Evolutionary conservation across 768 basidiomycete genomes (phyloP).

Genomic region (Tricholoma furcatifolium): DNA sequence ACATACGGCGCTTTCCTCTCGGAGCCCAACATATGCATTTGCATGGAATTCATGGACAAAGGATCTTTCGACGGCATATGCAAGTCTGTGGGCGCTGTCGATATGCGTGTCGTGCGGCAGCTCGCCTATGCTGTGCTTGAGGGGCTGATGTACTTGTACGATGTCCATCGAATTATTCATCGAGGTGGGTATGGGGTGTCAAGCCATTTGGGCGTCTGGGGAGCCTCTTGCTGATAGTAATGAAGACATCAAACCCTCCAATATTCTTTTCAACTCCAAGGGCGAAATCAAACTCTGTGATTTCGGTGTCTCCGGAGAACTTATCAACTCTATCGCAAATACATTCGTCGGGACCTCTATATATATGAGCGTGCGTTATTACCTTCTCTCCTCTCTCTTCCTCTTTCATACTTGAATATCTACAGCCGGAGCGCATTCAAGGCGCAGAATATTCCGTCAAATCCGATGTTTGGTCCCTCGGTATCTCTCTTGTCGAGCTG

Average conservation of each 20-base stretch:
- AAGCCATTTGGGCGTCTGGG: background rate
- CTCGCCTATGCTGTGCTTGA: slow-evolving; percentile 93
- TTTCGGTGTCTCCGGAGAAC: slow-evolving; percentile 97
- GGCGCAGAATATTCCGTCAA: slow-evolving; percentile 98
- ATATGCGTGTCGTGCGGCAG: slow-evolving; percentile 88
- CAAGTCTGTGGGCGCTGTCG: slow-evolving; percentile 89
- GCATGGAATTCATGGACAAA: slow-evolving; percentile 97
- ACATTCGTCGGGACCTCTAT: slow-evolving; percentile 98
- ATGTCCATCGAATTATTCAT: slow-evolving; percentile 96
- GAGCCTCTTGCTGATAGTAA: background rate
- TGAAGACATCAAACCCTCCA: slow-evolving; percentile 97
- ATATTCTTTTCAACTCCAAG: slow-evolving; percentile 90
- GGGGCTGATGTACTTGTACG: slow-evolving; percentile 97
- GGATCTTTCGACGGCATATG: slow-evolving; percentile 93
- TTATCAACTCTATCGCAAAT: slow-evolving; percentile 98
- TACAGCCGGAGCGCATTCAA: slow-evolving; percentile 96
- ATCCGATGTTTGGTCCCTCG: slow-evolving; percentile 98
- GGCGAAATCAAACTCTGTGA: slow-evolving; percentile 99
- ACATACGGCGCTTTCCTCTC: slow-evolving; percentile 96
- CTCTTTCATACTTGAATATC: slow-evolving; percentile 1
- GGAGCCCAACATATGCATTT: slow-evolving; percentile 98
- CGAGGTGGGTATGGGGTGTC: slow-evolving; percentile 63
- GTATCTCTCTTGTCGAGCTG: slow-evolving; percentile 94
- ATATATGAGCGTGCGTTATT: slow-evolving; percentile 90
- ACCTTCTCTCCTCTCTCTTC: slow-evolving; percentile 3